A percentile compares a stretch with the other conserved stretches of the same genome.
Evolutionary conservation across 2,329 filamentous ascomycete genomes (phyloP).

Genomic region (Pezicula radicicola): DNA sequence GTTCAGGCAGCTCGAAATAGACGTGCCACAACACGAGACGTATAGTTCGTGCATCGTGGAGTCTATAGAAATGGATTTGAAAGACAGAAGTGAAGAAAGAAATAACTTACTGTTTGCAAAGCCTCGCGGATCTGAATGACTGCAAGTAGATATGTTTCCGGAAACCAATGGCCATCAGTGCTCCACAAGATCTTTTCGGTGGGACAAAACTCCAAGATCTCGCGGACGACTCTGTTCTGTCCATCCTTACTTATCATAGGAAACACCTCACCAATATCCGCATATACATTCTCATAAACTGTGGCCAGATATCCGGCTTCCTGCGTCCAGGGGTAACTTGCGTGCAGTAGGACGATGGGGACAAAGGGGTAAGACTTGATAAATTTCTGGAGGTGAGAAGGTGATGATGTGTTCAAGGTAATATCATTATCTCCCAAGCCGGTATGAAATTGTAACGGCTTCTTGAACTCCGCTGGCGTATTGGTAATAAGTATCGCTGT

Average conservation of each 20-base stretch:
- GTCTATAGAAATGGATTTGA: neutral
- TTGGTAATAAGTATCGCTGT: constrained; percentile 56
- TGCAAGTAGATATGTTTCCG: constrained; percentile 74
- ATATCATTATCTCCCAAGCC: constrained; percentile 81
- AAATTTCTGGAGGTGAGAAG: constrained; percentile 70
- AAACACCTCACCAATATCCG: constrained; percentile 82
- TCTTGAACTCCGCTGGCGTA: constrained; percentile 43
- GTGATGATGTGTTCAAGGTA: constrained; percentile 65
- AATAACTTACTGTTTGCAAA: constrained; percentile 56
- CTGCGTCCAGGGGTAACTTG: constrained; percentile 76
- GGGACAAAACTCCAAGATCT: constrained; percentile 74
- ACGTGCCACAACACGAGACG: too few relatives aligned
- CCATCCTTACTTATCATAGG: constrained; percentile 74
- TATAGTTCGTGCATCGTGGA: too few relatives aligned
- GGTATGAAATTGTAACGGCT: constrained; percentile 82
- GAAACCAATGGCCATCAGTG: constrained; percentile 76
- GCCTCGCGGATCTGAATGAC: constrained; percentile 70
- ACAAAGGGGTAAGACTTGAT: constrained; percentile 67
- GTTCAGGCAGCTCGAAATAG: too few relatives aligned
- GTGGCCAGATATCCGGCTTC: constrained; percentile 77
- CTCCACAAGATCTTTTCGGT: constrained; percentile 76
- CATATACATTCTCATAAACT: constrained; percentile 75
- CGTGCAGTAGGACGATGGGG: constrained; percentile 75
- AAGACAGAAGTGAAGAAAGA: neutral
- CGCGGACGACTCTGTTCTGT: constrained; percentile 66